A percentile compares a stretch with the other conserved stretches of the same genome.
Evolutionary conservation across 257 asterid genomes (phyloP).

Genomic region (Plectranthus barbatus): DNA sequence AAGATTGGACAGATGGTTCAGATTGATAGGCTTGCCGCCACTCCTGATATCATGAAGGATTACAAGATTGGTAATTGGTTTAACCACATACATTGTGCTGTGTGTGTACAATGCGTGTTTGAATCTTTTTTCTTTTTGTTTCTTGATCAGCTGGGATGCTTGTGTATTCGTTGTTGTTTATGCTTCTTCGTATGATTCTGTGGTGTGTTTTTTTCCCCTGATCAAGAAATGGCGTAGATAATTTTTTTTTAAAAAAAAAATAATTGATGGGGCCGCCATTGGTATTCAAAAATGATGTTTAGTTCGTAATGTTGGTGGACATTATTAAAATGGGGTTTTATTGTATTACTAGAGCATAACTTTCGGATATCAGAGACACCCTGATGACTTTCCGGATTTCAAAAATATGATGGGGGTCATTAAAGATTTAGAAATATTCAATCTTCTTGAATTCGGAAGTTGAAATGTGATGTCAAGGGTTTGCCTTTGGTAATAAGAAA

Average conservation of each 20-base stretch:
- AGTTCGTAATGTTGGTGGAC: background rate
- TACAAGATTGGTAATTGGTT: constrained; percentile 49
- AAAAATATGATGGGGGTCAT: background rate
- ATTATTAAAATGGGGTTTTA: background rate
- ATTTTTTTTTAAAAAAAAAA: background rate
- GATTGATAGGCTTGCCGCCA: constrained; percentile 67
- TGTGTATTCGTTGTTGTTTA: background rate
- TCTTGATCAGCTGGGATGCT: background rate
- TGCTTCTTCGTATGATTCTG: background rate
- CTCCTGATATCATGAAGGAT: constrained; percentile 50
- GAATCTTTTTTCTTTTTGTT: background rate
- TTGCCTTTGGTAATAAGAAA: no score
- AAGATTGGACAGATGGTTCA: constrained; percentile 94
- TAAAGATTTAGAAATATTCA: background rate
- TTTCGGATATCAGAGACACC: background rate
- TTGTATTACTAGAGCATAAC: background rate
- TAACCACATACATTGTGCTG: background rate
- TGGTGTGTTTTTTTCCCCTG: background rate
- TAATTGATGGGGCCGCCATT: constrained; percentile 11
- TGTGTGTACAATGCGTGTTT: background rate
- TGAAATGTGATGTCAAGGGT: background rate
- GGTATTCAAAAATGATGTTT: background rate
- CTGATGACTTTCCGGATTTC: background rate
- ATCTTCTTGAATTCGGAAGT: background rate
- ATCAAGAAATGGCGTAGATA: background rate